Conservation (phyloP, 768 basidiomycete species). For the Candolleomyces aberdarensis region DNA sequence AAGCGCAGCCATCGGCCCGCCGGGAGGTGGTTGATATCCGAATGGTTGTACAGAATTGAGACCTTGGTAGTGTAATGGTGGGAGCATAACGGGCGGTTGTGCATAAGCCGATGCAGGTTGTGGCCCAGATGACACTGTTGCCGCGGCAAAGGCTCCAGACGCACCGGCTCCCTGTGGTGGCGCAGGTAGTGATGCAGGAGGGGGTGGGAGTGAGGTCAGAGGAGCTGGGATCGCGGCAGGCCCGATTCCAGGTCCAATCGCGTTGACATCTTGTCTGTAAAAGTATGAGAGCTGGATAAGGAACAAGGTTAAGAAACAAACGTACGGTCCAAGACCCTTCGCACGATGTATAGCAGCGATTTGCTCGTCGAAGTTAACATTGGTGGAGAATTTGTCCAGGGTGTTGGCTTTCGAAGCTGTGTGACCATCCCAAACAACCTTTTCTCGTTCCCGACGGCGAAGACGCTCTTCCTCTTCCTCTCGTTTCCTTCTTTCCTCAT, state of each 20-base stretch:
- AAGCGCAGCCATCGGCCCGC: slow-evolving; percentile 59
- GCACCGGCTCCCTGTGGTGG: slow-evolving; percentile 48
- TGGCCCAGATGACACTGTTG: slow-evolving; percentile 87
- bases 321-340: slow-evolving; percentile 85
- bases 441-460: slow-evolving; percentile 85
- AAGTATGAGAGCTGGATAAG: slow-evolving; percentile 12
- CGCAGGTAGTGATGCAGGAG: slow-evolving; percentile 72
- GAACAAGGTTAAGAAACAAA: slow-evolving; percentile 18
- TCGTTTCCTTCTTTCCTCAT: slow-evolving; percentile 83
- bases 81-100: slow-evolving; percentile 74
- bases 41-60: slow-evolving; percentile 70
- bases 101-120: slow-evolving; percentile 77
- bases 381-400: slow-evolving; percentile 88
- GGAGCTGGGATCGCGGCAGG: slow-evolving; percentile 72
- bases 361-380: slow-evolving; percentile 96
- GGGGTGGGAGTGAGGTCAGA: slow-evolving; percentile 61
- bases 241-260: slow-evolving; percentile 86
- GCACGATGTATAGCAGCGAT: slow-evolving; percentile 95
- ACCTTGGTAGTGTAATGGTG: slow-evolving; percentile 83
- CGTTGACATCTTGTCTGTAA: slow-evolving; percentile 66
- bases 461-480: slow-evolving; percentile 86
- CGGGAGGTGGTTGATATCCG: slow-evolving; percentile 64
- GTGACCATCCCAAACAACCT: slow-evolving; percentile 98
- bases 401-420: slow-evolving; percentile 91
- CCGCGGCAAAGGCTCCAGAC: slow-evolving; percentile 66